Evolutionary conservation across 345 rosid species (phyloP), one percentile per base, ranked within the genome.

Genomic region (Gossypium thurberi): DNA sequence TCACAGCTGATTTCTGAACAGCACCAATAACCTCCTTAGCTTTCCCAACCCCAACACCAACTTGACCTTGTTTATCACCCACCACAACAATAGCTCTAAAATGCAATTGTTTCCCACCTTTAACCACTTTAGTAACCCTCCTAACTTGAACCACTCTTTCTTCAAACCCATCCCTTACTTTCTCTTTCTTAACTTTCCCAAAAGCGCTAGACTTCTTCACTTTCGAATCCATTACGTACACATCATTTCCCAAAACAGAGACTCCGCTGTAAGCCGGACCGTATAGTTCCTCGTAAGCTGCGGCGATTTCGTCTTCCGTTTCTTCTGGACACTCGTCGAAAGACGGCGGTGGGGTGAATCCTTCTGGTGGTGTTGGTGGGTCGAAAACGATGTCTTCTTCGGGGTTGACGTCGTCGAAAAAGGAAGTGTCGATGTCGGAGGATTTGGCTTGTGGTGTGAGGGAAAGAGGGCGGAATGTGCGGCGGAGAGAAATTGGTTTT

Each of bases 1-100:
- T 81, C 56, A 85, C 75, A 0, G 91, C 89, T 4, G 95, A 85
- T 82, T 92, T 94, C 78, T 92, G 92, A 26, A 89, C 93, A 73
- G 97, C 97, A 59, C 80, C 83, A 10, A 88, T 83, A 40, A 90
- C 93, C 69, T 90, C 97, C 77, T 84, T 94, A 60, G 97, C 97
- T 81, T 94, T 90, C 12, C 91, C 94, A 47, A 93, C 93, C 0
- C 97, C 97, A 56, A 94, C 97, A 18, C 98, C 96, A 1, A 94
- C 98, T 28, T 83, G 82, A 0, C 98, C 97, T 64, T 90, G 85
- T 77, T 86, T 90, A 56, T 94, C 92, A 0, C 98, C 98, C 10
- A 92, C 95, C 59, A 94, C 90, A 50, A 94, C 95, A 80, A 90
- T 77, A 0, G 86, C 95, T 79, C 98, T 83, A 46, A 90, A 94